phyloP scores from a whole-genome alignment of 1,139 yeast genomes.

The Geotrichum europaeum region DNA sequence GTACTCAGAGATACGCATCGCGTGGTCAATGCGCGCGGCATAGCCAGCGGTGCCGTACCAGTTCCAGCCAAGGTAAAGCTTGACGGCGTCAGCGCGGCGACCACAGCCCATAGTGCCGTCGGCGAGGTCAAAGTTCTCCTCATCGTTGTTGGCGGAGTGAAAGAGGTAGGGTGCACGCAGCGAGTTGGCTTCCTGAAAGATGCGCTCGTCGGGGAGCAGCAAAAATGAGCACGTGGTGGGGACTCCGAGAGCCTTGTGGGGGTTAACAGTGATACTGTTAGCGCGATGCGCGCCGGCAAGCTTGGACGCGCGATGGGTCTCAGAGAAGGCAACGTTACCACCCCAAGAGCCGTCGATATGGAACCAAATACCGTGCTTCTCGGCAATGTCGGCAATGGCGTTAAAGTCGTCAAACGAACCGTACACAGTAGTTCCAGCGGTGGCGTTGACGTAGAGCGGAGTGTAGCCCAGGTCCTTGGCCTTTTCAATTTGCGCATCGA shows the following conservation, averaged over 20 bases:
- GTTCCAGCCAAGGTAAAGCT: conserved; percentile 74
- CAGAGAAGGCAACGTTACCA: conserved; percentile 70
- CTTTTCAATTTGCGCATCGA: conserved; percentile 43
- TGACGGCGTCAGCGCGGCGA: conserved; percentile 74
- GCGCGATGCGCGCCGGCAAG: conserved; percentile 60
- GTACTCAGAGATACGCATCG: conserved; percentile 56
- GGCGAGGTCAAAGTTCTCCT: conserved; percentile 69
- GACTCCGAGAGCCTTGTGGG: conserved; percentile 88
- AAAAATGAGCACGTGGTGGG: conserved; percentile 83
- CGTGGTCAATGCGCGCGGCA: conserved; percentile 60
- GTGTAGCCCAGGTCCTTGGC: conserved; percentile 51
- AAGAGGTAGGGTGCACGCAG: conserved; percentile 75
- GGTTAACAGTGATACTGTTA: conserved; percentile 76
- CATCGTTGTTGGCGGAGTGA: conserved; percentile 51
- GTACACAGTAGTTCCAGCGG: conserved; percentile 86
- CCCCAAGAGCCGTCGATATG: conserved; percentile 94
- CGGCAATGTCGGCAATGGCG: conserved; percentile 50
- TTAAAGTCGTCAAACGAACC: conserved; percentile 74
- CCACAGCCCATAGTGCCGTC: conserved; percentile 95
- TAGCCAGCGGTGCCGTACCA: conserved; percentile 62
- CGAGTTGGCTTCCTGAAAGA: conserved; percentile 68
- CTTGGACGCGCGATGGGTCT: conserved; percentile 39
- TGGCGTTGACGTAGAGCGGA: conserved; percentile 72
- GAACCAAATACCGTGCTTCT: conserved; percentile 56
- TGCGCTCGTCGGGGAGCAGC: conserved; percentile 59